These are phyloP conservation scores for Phaeoacremonium minimum DNA, from an alignment of 2,329 filamentous ascomycete genomes.

Conservation along the genomic window DNA sequence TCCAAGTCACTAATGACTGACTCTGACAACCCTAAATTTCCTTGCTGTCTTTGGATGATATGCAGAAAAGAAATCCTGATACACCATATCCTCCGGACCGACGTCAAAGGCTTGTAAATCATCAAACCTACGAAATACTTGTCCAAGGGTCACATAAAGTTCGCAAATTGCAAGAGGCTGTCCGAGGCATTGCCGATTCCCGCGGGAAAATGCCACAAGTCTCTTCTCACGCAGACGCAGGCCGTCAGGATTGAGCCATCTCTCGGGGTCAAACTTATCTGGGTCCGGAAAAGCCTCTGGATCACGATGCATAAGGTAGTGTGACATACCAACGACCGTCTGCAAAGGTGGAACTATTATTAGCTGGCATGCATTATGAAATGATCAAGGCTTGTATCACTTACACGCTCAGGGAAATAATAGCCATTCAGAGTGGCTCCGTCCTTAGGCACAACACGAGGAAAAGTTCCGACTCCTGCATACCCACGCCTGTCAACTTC, in stretches of 20 bases:
- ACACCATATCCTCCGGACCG: not conserved
- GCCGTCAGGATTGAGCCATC: slow-evolving; percentile 21
- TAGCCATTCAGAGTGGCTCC: slow-evolving; percentile 22
- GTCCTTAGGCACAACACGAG: slow-evolving; percentile 22
- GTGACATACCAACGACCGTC: slow-evolving; percentile 24
- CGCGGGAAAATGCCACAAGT: not conserved
- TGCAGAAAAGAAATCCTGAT: not conserved
- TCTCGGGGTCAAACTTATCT: slow-evolving; percentile 24
- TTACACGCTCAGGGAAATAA: not conserved
- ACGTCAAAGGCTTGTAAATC: not conserved
- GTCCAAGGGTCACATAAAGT: not conserved
- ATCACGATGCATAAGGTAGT: slow-evolving; percentile 25
- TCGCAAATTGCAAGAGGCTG: not conserved
- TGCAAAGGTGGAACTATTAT: slow-evolving; percentile 23
- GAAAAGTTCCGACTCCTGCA: slow-evolving; percentile 18
- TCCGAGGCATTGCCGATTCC: not conserved
- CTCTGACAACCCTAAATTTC: too few species aligned
- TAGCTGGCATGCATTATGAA: not conserved
- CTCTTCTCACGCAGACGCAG: not conserved
- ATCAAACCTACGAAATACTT: not conserved
- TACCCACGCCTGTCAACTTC: too few species aligned
- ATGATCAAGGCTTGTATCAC: not conserved
- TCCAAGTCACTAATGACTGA: too few species aligned
- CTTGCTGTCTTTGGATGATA: too few species aligned
- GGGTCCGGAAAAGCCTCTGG: slow-evolving; percentile 24